Evolutionary conservation across 768 basidiomycete species (phyloP), one percentile per base, ranked within the genome.

Genomic region (Rhodosporidiobolus odoratus): DNA sequence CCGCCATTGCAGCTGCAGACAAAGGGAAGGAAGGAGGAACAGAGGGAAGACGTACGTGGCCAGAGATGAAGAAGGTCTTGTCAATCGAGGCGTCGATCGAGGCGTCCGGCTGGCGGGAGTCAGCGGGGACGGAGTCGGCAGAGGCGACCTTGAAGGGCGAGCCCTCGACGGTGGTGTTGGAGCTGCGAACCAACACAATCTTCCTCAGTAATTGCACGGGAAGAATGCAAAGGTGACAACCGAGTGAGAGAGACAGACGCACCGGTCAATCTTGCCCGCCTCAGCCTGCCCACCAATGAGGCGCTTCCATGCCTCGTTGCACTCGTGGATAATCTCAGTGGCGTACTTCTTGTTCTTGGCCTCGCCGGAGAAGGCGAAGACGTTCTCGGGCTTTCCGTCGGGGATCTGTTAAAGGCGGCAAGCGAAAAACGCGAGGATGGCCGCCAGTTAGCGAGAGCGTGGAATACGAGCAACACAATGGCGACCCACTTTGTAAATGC

Each of bases 321-420:
- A 94, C 80, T 99, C 96, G 81, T 96, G 94, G 79, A 99, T 90
- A 83, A 98, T 96, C 82, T 98, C 95, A 63, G 90, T 92, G 40
- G 96, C 96, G 80, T 98, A 99, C 81, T 95, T 96, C 85, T 95
- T 96, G 85, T 96, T 96, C 84, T 98, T 99, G 74, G 95, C 95
- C 83, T 99, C 96, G 67, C 96, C 96, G 62, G 92, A 94, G 86
- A 99, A 99, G 25, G 96, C 96, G 78, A 99, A 99, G 74, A 63
- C 32, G 84, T 99, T 99, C 83, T 97, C 92, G 76, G 89, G 88
- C 86, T 94, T 92, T 76, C 90, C 91, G 80, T 94, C 92, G 79
- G 92, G 70, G 62, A 76, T 76, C 79, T 80, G 68, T n/a, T n/a
- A n/a, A 25, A 32, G 30, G 60, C 48, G 58, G 8, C 2, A 12